Percentiles rank a stretch among this genome's conserved stretches.
Conservation (phyloP, 306 rosid species). For the Leucaena leucocephala region DNA sequence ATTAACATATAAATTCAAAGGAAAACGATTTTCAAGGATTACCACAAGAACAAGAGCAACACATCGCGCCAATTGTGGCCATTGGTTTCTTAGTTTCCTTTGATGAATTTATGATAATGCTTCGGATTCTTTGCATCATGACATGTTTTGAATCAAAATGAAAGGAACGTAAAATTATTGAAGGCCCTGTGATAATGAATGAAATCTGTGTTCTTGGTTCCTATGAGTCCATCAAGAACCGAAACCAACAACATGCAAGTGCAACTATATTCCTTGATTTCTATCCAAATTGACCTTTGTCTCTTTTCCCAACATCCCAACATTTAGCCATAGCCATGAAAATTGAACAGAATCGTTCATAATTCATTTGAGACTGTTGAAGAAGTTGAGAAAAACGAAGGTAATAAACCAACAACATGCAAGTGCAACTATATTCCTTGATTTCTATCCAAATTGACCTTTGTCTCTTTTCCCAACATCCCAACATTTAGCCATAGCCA, state of each 20-base stretch:
- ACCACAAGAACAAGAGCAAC: not conserved
- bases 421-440: no score
- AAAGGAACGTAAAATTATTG: conserved; percentile 18
- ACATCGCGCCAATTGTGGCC: not conserved
- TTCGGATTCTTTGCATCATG: not conserved
- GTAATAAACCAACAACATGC: no score
- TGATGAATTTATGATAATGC: not conserved
- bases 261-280: not conserved
- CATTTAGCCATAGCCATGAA: conserved; percentile 18
- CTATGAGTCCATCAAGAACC: not conserved
- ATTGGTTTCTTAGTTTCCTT: not conserved
- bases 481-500: conserved; percentile 15
- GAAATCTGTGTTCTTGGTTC: conserved; percentile 20
- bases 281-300: conserved; percentile 5
- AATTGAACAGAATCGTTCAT: not conserved
- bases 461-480: conserved; percentile 7
- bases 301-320: not conserved
- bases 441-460: not conserved
- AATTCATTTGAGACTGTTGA: no score
- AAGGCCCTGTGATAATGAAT: not conserved
- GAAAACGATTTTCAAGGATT: no score
- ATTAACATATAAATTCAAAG: no score
- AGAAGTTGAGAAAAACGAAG: not conserved
- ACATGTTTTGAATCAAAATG: not conserved
- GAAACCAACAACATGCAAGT: not conserved